Evolutionary conservation across 176 grass and related monocot species (phyloP).

Genomic region (Coix lacrymajobi): DNA sequence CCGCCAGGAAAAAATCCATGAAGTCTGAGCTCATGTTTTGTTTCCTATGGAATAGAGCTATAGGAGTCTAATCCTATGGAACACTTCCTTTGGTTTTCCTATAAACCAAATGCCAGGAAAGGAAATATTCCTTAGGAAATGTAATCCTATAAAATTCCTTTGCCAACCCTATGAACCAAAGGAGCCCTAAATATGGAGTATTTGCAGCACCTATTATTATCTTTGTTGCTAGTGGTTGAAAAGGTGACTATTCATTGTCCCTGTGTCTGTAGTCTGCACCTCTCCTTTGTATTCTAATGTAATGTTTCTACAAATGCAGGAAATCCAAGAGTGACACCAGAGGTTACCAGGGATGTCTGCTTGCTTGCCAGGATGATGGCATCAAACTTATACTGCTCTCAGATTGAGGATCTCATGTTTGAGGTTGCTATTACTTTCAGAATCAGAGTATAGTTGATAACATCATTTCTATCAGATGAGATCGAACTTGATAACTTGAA

Average conservation of each 20-base stretch:
- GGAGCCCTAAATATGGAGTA: background rate
- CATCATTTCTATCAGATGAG: background rate
- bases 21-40: no score
- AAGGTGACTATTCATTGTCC: background rate
- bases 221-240: background rate
- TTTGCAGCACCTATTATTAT: background rate
- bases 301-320: slow-evolving; percentile 35
- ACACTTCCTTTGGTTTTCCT: no score
- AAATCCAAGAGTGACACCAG: slow-evolving; percentile 83
- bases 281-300: background rate
- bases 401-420: slow-evolving; percentile 91
- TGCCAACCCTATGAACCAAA: no score
- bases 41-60: no score
- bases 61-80: no score
- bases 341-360: slow-evolving; percentile 81
- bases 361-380: slow-evolving; percentile 92
- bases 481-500: background rate
- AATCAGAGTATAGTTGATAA: background rate
- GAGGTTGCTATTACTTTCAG: slow-evolving; percentile 44
- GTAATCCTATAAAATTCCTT: no score
- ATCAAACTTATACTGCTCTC: slow-evolving; percentile 62
- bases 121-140: no score
- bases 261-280: background rate
- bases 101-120: no score
- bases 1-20: no score